phyloP scores from a whole-genome alignment of 2,329 filamentous ascomycete genomes.

The Trichophyton rubrum region DNA sequence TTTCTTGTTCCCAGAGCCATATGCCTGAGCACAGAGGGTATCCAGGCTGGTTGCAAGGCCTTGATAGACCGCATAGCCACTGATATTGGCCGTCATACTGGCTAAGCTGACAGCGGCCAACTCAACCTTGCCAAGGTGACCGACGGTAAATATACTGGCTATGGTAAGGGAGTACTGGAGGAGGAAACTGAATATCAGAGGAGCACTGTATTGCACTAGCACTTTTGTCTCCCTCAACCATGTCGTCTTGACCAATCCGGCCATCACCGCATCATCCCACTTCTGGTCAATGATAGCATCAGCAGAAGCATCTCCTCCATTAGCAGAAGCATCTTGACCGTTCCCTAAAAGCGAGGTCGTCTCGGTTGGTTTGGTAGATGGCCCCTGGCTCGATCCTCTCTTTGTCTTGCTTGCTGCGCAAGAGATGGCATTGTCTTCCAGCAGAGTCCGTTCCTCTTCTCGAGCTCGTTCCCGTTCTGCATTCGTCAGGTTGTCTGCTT shows the following conservation, averaged over 20 bases:
- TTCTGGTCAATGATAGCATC: constrained; percentile 52
- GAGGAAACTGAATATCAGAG: constrained; percentile 60
- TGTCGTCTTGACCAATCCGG: constrained; percentile 72
- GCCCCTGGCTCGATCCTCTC: neutral
- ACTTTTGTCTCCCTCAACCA: constrained; percentile 86
- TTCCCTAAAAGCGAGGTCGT: constrained; percentile 37
- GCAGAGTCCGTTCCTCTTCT: constrained; percentile 45
- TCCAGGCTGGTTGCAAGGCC: constrained; percentile 84
- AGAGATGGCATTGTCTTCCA: constrained; percentile 49
- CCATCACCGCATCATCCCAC: constrained; percentile 74
- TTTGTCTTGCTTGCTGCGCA: constrained; percentile 3
- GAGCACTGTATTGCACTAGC: constrained; percentile 56
- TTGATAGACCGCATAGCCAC: constrained; percentile 63
- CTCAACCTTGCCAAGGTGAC: constrained; percentile 59
- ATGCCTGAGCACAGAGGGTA: constrained; percentile 86
- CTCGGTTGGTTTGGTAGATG: constrained; percentile 27
- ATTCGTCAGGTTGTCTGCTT: constrained; percentile 35
- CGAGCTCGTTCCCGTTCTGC: constrained; percentile 43
- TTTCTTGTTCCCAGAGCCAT: constrained; percentile 78
- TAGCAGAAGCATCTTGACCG: neutral
- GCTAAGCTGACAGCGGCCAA: constrained; percentile 55
- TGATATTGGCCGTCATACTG: constrained; percentile 71
- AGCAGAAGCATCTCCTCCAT: constrained; percentile 30
- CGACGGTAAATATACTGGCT: constrained; percentile 65
- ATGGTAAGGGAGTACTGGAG: constrained; percentile 79